Percentiles rank a stretch among this genome's conserved stretches.
phyloP scores from a whole-genome alignment of 805 yeast genomes.

The Isabelozyma pseudorhagii region DNA sequence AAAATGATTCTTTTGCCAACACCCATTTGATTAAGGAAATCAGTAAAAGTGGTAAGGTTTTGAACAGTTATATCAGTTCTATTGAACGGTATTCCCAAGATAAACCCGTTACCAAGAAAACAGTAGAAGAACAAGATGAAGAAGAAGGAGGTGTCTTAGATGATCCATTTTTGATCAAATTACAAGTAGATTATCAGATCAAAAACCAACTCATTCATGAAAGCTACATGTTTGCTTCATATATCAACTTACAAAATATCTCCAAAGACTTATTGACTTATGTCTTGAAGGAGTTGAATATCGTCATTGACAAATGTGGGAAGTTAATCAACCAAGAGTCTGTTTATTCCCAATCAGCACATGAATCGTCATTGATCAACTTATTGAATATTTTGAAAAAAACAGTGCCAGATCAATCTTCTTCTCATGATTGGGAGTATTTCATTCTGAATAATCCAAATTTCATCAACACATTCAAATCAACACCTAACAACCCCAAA shows the following conservation, averaged over 20 bases:
- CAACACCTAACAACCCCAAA: constrained; percentile 45
- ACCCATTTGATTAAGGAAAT: constrained; percentile 38
- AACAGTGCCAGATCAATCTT: constrained; percentile 15
- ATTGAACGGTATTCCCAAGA: constrained; percentile 35
- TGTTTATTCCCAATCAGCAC: constrained; percentile 6
- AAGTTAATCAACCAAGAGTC: constrained; percentile 22
- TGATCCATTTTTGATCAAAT: constrained; percentile 41
- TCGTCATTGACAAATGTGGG: constrained; percentile 30
- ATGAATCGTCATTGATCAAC: constrained; percentile 11
- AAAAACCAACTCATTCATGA: constrained; percentile 40
- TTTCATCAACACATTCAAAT: constrained; percentile 48
- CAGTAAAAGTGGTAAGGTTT: constrained; percentile 56
- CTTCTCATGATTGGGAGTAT: constrained; percentile 35
- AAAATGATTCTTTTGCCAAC: constrained; percentile 41
- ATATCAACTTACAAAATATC: constrained; percentile 39
- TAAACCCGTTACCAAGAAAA: constrained; percentile 31
- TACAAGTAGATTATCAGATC: constrained; percentile 37
- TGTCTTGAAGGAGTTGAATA: constrained; percentile 34
- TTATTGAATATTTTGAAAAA: constrained; percentile 21
- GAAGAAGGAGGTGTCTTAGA: constrained; percentile 26
- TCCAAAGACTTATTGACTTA: constrained; percentile 35
- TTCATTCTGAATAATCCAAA: constrained; percentile 42
- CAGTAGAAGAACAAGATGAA: constrained; percentile 15
- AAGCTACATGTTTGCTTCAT: constrained; percentile 40
- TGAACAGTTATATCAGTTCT: constrained; percentile 31